Base-by-base conservation (phyloP, 2,329 filamentous ascomycete species). In the Ceratocystis ficicola region DNA sequence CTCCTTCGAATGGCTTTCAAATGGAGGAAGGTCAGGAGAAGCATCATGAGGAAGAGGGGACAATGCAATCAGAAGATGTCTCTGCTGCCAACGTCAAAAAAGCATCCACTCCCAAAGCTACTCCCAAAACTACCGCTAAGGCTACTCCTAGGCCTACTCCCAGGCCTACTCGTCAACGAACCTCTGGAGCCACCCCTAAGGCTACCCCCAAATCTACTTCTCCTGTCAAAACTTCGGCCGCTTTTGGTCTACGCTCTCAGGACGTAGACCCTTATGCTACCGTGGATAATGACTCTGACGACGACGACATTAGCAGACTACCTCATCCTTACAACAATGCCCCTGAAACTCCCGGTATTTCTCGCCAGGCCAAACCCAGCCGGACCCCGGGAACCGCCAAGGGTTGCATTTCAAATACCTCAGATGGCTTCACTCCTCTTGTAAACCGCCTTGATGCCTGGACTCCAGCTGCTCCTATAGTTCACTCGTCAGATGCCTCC, bases 401-500 rank as follows among this genome's bases (percentile, higher is more conserved):
- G 30, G 71, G 74, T 22, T 74, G 72, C 2, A 74, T 72, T 1
- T 70, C 75, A 69, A 60, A 71, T 68, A 68, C 72, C 36, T 75
- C 76, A 20, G 72, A 83, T 63, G 84, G 84, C 1, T 86, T 88
- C 68, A 87, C 85, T 1, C 83, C 85, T 28, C 75, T 90, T 46
- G 83, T 83, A 3, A 77, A 81, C 46, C 81, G 86, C 70, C 75
- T 89, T 3, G 80, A 77, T 67, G 78, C 80, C 28, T 90, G 87
- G 87, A 80, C 80, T 69, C 78, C 86, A 1, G 78, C 78, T 28
- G 87, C 83, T 69, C 83, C 84, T 2, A 70, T 62, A n/a, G 20
- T n/a, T 72, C 30, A 64, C 22, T 55, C 32, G 8, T 36, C 66
- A 17, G 62, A 44, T n/a, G 25, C 15, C 5, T 17, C 36, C 6